A percentile compares a stretch with the other conserved stretches of the same genome.
phyloP scores from a whole-genome alignment of 352 stramenopile species.

The Phytophthora chlamydospora region DNA sequence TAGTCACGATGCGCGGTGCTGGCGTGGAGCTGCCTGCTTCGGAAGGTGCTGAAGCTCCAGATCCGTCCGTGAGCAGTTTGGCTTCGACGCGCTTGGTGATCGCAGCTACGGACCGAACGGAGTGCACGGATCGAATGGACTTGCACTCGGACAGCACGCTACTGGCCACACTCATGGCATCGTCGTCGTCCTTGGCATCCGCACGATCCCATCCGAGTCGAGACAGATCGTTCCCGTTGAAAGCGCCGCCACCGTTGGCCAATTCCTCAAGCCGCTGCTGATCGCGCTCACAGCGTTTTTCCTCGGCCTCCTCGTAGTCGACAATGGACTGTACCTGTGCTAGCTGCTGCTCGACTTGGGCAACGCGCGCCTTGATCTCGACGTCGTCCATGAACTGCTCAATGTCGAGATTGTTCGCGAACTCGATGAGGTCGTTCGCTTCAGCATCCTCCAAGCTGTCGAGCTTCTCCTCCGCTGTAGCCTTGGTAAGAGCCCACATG shows the following conservation, averaged over 20 bases:
- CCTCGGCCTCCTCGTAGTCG: constrained; percentile 74
- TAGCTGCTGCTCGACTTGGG: constrained; percentile 91
- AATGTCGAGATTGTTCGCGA: constrained; percentile 93
- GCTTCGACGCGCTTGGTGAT: constrained; percentile 76
- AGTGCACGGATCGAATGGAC: constrained; percentile 88
- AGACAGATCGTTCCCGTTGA: constrained; percentile 64
- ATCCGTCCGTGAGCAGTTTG: constrained; percentile 50
- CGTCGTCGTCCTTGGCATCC: constrained; percentile 59
- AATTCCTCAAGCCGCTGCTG: constrained; percentile 75
- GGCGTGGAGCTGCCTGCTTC: constrained; percentile 35
- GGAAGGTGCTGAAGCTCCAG: constrained; percentile 4
- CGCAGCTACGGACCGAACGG: constrained; percentile 73
- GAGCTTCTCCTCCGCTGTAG: constrained; percentile 77
- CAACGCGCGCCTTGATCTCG: constrained; percentile 81
- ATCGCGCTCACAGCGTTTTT: constrained; percentile 85
- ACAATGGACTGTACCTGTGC: constrained; percentile 88
- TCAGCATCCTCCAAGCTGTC: constrained; percentile 79
- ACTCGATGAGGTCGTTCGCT: constrained; percentile 93
- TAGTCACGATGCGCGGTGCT: constrained; percentile 86
- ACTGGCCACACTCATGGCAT: constrained; percentile 68
- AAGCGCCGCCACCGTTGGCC: constrained; percentile 31
- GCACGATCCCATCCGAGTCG: constrained; percentile 44
- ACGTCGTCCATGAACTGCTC: constrained; percentile 95
- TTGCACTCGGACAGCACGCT: constrained; percentile 88
- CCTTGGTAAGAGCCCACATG: constrained; percentile 93